A percentile compares a stretch with the other conserved stretches of the same genome.
These are phyloP conservation scores for Tolypocladium paradoxum DNA, from an alignment of 2,329 filamentous ascomycete genomes.

Conservation along the genomic window DNA sequence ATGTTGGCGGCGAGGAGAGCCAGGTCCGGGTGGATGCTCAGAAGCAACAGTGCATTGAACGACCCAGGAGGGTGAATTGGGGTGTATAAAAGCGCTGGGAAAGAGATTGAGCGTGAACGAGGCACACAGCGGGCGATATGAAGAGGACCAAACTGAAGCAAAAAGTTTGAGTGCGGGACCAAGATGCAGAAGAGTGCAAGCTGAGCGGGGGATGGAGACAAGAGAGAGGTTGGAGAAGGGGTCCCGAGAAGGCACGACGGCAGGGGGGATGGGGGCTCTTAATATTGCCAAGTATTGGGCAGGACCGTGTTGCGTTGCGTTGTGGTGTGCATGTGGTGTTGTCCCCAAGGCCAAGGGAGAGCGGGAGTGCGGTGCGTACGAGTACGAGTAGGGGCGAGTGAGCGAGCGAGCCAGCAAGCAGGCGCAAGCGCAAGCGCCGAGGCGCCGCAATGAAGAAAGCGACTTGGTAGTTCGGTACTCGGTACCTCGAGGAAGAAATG, in stretches of 20 bases:
- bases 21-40: background rate
- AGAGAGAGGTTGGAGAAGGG: background rate
- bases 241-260: background rate
- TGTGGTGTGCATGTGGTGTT: background rate
- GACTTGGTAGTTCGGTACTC: background rate
- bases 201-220: background rate
- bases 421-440: background rate
- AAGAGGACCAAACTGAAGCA: background rate
- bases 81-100: background rate
- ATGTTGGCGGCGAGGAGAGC: background rate
- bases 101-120: background rate
- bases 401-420: background rate
- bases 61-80: background rate
- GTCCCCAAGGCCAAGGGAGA: background rate
- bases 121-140: background rate
- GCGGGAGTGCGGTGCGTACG: background rate
- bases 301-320: background rate
- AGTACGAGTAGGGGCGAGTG: no score
- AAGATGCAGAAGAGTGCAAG: background rate
- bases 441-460: background rate
- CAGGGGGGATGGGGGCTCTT: background rate
- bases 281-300: constrained; percentile 1
- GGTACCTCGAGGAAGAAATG: background rate
- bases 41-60: background rate
- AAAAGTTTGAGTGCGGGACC: background rate